A percentile compares a stretch with the other conserved stretches of the same genome.
Evolutionary conservation across 768 basidiomycete species (phyloP).

Genomic region (Tylopilus vinaceipallidus): DNA sequence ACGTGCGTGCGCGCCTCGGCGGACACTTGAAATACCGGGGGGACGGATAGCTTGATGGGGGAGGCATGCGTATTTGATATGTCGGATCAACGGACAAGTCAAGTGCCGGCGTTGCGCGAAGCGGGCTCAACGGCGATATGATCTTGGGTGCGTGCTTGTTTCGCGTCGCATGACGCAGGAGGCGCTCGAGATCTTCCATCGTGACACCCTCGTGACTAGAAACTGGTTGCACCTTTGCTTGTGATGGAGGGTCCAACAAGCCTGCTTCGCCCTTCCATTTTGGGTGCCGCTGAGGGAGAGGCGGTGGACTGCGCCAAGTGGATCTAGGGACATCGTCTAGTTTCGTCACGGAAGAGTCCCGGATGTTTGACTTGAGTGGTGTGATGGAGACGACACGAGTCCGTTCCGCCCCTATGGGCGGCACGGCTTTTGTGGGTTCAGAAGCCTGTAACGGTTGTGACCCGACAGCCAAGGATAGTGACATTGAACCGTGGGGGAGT

Average conservation of each 20-base stretch:
- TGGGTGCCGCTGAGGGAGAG: constrained; percentile 4
- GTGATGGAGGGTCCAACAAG: not conserved
- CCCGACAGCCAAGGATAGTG: constrained; percentile 24
- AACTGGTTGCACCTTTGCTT: not conserved
- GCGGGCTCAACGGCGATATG: constrained; percentile 32
- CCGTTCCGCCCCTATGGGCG: constrained; percentile 34
- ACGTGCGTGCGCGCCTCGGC: constrained; percentile 26
- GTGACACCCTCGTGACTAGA: constrained; percentile 5
- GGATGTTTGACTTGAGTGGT: constrained; percentile 9
- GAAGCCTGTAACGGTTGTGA: constrained; percentile 25
- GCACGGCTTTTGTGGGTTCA: constrained; percentile 20
- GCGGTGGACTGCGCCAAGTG: constrained; percentile 10
- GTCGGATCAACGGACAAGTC: constrained; percentile 17
- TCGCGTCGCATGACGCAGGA: constrained; percentile 23
- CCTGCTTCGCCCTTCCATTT: constrained; percentile 1
- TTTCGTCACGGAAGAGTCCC: not conserved
- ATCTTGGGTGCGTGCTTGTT: constrained; percentile 29
- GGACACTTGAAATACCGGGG: constrained; percentile 18
- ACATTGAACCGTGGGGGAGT: constrained; percentile 12
- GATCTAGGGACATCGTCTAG: not conserved
- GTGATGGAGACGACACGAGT: constrained; percentile 20
- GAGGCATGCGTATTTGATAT: constrained; percentile 23
- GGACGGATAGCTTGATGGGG: constrained; percentile 19
- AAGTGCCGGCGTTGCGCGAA: constrained; percentile 18
- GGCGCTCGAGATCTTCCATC: constrained; percentile 21